These are phyloP conservation scores for Beverwykella pulmonaria DNA, from an alignment of 495 filamentous ascomycete species.

Conservation along the genomic window DNA sequence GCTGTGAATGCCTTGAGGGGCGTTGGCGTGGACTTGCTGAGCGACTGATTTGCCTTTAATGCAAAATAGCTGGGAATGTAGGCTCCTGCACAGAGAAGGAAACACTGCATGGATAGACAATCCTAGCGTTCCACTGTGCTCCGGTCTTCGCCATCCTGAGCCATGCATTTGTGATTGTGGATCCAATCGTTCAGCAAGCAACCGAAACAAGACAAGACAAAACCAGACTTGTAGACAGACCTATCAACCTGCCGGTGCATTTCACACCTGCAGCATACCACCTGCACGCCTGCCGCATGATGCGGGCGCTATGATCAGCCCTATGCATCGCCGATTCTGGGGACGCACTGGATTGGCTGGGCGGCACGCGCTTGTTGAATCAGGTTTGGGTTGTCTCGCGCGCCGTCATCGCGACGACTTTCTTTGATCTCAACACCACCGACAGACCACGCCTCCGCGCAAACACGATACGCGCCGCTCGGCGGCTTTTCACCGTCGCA, in stretches of 20 bases:
- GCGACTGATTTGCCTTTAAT: constrained; percentile 26
- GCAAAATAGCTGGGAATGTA: neutral
- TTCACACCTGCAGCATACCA: neutral
- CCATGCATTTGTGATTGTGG: too few relatives aligned
- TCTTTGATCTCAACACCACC: constrained; percentile 8
- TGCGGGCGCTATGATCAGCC: constrained; percentile 9
- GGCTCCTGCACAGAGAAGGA: too few relatives aligned
- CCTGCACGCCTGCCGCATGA: neutral
- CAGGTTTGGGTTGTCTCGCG: neutral
- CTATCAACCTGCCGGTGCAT: neutral
- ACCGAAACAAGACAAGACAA: too few relatives aligned
- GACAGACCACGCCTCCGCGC: neutral
- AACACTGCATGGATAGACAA: too few relatives aligned
- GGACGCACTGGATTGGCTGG: neutral
- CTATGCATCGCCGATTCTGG: constrained; percentile 8
- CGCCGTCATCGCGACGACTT: constrained; percentile 3
- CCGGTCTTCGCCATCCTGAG: neutral
- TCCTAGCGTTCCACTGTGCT: neutral
- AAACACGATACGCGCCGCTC: constrained; percentile 19
- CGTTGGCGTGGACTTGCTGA: constrained; percentile 83
- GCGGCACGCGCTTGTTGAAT: neutral
- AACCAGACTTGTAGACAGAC: neutral
- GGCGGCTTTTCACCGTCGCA: constrained; percentile 8
- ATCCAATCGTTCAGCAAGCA: too few relatives aligned
- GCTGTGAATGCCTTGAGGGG: constrained; percentile 76